Evolutionary conservation across 2,329 filamentous ascomycete species (phyloP), one percentile per base, ranked within the genome.

Genomic region (Decorospora gaudefroyi): DNA sequence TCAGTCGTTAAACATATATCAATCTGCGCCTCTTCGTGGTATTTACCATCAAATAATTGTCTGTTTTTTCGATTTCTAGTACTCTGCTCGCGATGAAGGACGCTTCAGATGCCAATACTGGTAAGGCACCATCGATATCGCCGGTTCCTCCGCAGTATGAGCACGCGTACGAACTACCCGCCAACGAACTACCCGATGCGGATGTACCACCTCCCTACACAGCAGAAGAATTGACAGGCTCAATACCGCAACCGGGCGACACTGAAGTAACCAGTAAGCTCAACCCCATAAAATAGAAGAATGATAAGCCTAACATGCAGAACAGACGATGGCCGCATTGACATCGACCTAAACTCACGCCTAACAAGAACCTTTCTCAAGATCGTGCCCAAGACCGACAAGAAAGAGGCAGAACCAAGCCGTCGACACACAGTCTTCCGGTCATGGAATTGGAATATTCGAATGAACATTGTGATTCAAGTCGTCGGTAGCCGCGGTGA

Each of bases 381-480:
- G 23, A 43, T 57, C 7, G 55, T 61, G 1, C 57, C 59, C 2
- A 44, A 52, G 16, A 44, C 38, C 8, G 27, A 50, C n/a, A 26
- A 45, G 1, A 17, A 43, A 2, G 32, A 18, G 12, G 32, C 41
- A 29, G 23, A 37, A 19, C 16, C 31, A 6, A 43, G 41, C 25
- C 33, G 33, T 10, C 26, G 41, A 37, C 32, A 30, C 3, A 43
- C 41, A 16, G 15, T 32, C n/a, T 22, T 16, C 15, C 28, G 37
- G 15, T 22, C 12, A 33, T 41, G 37, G 37, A 41, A 16, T 22
- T 41, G 37, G 37, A 41, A 16, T 22, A 41, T 41, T n/a, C 37
- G 37, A 1, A 6, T 80, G 19, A 81, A 80, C 36, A 74, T 81
- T 28, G 77, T 80, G 4, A 79, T 82, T 35, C 78, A 81, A 43